phyloP scores from a whole-genome alignment of 2,329 filamentous ascomycete species.

The Rhexocercosporidium sp. region DNA sequence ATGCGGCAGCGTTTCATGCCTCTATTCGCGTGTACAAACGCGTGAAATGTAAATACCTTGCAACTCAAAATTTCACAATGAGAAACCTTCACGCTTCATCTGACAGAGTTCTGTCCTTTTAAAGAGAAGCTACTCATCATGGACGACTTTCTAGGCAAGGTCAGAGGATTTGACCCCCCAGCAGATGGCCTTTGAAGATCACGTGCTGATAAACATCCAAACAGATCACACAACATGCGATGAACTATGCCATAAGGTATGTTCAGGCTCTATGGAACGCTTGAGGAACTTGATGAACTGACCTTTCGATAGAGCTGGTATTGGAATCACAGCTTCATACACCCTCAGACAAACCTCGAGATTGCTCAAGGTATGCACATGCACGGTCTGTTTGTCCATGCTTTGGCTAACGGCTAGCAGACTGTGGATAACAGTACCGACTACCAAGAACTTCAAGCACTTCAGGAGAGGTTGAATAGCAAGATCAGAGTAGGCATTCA shows the following conservation, averaged over 20 bases:
- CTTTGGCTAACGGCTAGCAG: constrained; percentile 41
- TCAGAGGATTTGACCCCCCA: constrained; percentile 40
- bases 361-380: constrained; percentile 65
- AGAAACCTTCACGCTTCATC: background rate
- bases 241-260: constrained; percentile 86
- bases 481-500: constrained; percentile 74
- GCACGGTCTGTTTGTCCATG: background rate
- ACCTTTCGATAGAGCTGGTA: constrained; percentile 63
- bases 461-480: constrained; percentile 78
- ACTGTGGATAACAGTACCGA: constrained; percentile 74
- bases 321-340: constrained; percentile 83
- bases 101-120: background rate
- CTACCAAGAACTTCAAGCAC: constrained; percentile 67
- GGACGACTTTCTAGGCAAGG: constrained; percentile 60
- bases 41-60: constrained; percentile 1
- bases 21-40: constrained; percentile 6
- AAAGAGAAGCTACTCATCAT: constrained; percentile 22
- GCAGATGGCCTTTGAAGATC: constrained; percentile 9
- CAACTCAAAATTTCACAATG: background rate
- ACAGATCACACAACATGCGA: constrained; percentile 61
- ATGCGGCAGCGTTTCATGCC: background rate
- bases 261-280: background rate
- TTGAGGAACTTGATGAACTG: background rate
- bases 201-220: constrained; percentile 31
- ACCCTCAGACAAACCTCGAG: constrained; percentile 83